A percentile compares a stretch with the other conserved stretches of the same genome.
These are phyloP conservation scores for Chaetomiaceae sp. DNA, from an alignment of 2,329 filamentous ascomycete genomes.

Conservation along the genomic window DNA sequence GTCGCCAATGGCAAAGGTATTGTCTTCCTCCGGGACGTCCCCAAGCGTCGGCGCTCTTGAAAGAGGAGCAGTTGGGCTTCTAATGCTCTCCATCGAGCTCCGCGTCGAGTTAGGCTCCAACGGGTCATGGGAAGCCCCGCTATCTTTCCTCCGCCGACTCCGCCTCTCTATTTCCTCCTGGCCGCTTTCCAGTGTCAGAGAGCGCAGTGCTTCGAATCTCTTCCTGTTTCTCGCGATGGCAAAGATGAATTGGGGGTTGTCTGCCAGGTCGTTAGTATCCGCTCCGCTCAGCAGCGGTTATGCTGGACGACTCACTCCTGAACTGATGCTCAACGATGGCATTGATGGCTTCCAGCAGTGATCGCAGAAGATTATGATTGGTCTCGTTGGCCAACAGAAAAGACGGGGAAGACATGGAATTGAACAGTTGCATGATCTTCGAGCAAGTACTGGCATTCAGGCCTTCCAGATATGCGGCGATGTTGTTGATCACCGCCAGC, in stretches of 20 bases:
- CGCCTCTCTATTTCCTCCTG: slow-evolving; percentile 85
- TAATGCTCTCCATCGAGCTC: slow-evolving; percentile 63
- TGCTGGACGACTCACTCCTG: slow-evolving; percentile 49
- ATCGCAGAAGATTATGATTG: slow-evolving; percentile 77
- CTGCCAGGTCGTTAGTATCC: slow-evolving; percentile 37
- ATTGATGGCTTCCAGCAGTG: slow-evolving; percentile 83
- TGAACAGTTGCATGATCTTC: slow-evolving; percentile 82
- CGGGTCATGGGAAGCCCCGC: slow-evolving; percentile 45
- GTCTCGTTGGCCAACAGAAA: slow-evolving; percentile 90
- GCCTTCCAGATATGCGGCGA: slow-evolving; percentile 77
- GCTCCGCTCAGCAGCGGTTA: not conserved
- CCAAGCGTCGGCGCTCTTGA: slow-evolving; percentile 55
- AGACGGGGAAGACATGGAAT: slow-evolving; percentile 87
- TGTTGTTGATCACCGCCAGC: slow-evolving; percentile 88
- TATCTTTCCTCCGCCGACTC: slow-evolving; percentile 65
- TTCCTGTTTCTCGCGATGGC: slow-evolving; percentile 74
- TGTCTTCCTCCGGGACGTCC: slow-evolving; percentile 72
- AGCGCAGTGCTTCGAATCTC: slow-evolving; percentile 76
- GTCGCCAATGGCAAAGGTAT: slow-evolving; percentile 83
- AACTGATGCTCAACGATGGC: slow-evolving; percentile 87
- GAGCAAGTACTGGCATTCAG: slow-evolving; percentile 70
- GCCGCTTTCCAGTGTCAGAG: slow-evolving; percentile 87
- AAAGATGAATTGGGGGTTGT: slow-evolving; percentile 78
- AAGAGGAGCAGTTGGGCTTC: slow-evolving; percentile 55
- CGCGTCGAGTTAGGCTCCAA: slow-evolving; percentile 48